These are phyloP conservation scores for Metschnikowia colocasiae DNA, from an alignment of 805 yeast species.

Conservation along the genomic window DNA sequence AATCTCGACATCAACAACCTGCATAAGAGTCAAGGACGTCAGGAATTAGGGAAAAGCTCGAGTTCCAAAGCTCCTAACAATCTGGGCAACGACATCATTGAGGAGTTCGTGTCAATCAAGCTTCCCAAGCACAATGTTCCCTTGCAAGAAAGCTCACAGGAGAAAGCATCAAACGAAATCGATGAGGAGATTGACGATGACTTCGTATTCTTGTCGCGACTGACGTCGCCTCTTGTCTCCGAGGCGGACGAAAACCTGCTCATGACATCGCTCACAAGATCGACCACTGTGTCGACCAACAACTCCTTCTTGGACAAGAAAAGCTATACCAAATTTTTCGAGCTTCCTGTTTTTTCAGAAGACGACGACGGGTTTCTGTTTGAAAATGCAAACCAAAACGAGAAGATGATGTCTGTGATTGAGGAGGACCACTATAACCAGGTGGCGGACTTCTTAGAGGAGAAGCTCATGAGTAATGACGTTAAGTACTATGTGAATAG, in stretches of 20 bases:
- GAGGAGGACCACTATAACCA: constrained; percentile 38
- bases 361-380: constrained; percentile 19
- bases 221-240: constrained; percentile 35
- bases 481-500: constrained; percentile 31
- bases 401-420: constrained; percentile 21
- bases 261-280: constrained; percentile 39
- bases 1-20: constrained; percentile 21
- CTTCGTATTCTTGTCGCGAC: constrained; percentile 31
- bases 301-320: constrained; percentile 20
- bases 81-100: background rate
- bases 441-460: constrained; percentile 40
- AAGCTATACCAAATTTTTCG: constrained; percentile 23
- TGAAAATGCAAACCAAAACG: constrained; percentile 16
- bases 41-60: background rate
- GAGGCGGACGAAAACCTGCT: constrained; percentile 33
- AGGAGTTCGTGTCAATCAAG: background rate
- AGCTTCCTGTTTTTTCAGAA: constrained; percentile 30
- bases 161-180: constrained; percentile 10
- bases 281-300: constrained; percentile 39
- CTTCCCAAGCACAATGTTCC: background rate
- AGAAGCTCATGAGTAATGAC: constrained; percentile 37
- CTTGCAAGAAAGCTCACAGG: background rate
- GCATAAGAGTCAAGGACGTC: constrained; percentile 4
- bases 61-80: background rate
- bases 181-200: constrained; percentile 22